phyloP scores from a whole-genome alignment of 2,329 filamentous ascomycete genomes.

The Byssochlamys sp. region DNA sequence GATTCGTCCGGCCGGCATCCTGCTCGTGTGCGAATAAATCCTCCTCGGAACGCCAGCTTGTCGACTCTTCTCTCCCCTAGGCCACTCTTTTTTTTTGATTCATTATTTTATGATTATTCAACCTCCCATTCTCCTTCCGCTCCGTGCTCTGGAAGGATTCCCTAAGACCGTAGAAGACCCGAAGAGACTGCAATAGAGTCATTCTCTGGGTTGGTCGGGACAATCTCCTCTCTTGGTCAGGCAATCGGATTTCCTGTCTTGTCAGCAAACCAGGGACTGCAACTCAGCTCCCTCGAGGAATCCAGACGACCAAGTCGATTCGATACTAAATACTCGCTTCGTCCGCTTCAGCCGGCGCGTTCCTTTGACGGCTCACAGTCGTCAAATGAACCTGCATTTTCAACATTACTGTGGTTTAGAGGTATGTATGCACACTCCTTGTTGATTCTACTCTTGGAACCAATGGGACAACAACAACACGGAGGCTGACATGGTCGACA shows the following conservation, averaged over 20 bases:
- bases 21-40: background rate
- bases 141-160: background rate
- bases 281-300: background rate
- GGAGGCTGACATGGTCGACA: slow-evolving; percentile 38
- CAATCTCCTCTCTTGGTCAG: slow-evolving; percentile 3
- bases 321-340: background rate
- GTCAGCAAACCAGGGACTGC: background rate
- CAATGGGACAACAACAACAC: background rate
- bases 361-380: slow-evolving; percentile 73
- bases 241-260: background rate
- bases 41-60: background rate
- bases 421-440: slow-evolving; percentile 42
- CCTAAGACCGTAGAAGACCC: background rate
- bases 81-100: background rate
- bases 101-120: background rate
- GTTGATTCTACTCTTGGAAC: background rate
- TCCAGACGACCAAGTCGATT: background rate
- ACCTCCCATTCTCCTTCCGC: background rate
- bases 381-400: slow-evolving; percentile 98
- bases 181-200: background rate
- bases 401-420: slow-evolving; percentile 50
- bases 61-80: background rate
- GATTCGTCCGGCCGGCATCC: background rate
- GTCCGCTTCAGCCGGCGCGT: slow-evolving; percentile 52
- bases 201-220: background rate